phyloP scores from a whole-genome alignment of 2,329 filamentous ascomycete species.

The Volutella citrinella region DNA sequence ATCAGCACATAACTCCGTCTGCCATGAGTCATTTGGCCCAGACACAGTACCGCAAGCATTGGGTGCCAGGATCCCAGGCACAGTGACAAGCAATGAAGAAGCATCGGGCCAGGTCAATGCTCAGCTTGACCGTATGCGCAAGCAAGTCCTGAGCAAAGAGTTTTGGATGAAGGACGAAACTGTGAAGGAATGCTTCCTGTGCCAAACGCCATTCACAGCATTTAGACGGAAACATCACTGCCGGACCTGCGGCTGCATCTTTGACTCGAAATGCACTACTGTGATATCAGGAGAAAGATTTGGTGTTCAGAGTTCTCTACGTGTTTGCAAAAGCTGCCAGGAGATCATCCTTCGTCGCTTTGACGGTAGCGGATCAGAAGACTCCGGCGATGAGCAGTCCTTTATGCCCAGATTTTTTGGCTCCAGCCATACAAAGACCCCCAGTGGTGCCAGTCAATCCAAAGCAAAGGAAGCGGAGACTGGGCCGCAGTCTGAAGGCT shows the following conservation, averaged over 20 bases:
- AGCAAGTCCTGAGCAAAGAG: slow-evolving; percentile 87
- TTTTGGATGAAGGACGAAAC: slow-evolving; percentile 99
- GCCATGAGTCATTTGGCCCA: slow-evolving; percentile 54
- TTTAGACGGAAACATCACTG: slow-evolving; percentile 97
- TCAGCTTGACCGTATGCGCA: slow-evolving; percentile 69
- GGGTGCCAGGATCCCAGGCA: slow-evolving; percentile 52
- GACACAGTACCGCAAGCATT: slow-evolving; percentile 45
- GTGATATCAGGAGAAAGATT: slow-evolving; percentile 87
- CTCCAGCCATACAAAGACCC: slow-evolving; percentile 46
- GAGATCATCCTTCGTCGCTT: slow-evolving; percentile 87
- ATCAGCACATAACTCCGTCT: slow-evolving; percentile 56
- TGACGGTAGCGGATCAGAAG: slow-evolving; percentile 82
- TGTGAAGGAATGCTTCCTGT: slow-evolving; percentile 94
- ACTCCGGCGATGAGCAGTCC: slow-evolving; percentile 75
- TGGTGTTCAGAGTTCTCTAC: slow-evolving; percentile 77
- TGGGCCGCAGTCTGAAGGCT: slow-evolving; percentile 38
- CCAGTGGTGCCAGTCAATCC: slow-evolving; percentile 24
- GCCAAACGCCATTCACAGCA: slow-evolving; percentile 84
- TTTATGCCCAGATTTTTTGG: slow-evolving; percentile 65
- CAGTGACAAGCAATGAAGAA: slow-evolving; percentile 50
- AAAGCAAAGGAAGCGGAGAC: slow-evolving; percentile 39
- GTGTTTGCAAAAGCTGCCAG: slow-evolving; percentile 91
- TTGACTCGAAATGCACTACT: slow-evolving; percentile 92
- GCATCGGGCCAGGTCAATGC: slow-evolving; percentile 58
- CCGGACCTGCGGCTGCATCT: slow-evolving; percentile 94